Evolutionary conservation across 1,284 basidiomycete species (phyloP), one percentile per base, ranked within the genome.

Genomic region (Leccinum subrobustum): DNA sequence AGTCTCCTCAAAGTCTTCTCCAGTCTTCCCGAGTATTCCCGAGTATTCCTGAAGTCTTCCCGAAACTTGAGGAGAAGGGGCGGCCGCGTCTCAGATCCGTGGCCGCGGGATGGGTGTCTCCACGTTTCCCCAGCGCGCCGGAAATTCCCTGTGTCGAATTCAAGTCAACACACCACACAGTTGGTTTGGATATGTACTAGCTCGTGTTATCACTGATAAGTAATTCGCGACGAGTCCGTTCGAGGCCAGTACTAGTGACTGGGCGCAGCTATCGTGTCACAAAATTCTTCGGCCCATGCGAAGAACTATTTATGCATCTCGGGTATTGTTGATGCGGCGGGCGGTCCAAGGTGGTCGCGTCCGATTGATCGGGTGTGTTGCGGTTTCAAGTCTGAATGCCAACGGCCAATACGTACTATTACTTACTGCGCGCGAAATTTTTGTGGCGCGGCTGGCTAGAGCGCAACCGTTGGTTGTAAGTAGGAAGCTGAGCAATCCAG

Each of bases 1-100:
- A n/a, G n/a, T n/a, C n/a, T n/a, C n/a, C n/a, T n/a, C n/a, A n/a
- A n/a, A n/a, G n/a, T n/a, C n/a, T n/a, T n/a, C n/a, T n/a, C n/a
- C n/a, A n/a, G n/a, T n/a, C n/a, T n/a, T n/a, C n/a, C n/a, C n/a
- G n/a, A n/a, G n/a, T n/a, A n/a, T n/a, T n/a, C n/a, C n/a, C n/a
- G n/a, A n/a, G n/a, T n/a, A n/a, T n/a, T n/a, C n/a, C n/a, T n/a
- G n/a, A n/a, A n/a, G n/a, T n/a, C n/a, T n/a, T n/a, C 20, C 20
- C 44, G 20, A 52, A 48, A 54, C 44, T 20, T 65, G 56, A 4
- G 25, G 25, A 50, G 25, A 31, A 57, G 27, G 16, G 53, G 63
- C 68, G 67, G 57, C 27, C 44, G 50, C 7, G 29, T 48, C 67
- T 69, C 67, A 69, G 56, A 66, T 70, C 67, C 63, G 58, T 31